Evolutionary conservation across 208 protist species (phyloP).

Genomic region (Endotrypanum monterogeii): DNA sequence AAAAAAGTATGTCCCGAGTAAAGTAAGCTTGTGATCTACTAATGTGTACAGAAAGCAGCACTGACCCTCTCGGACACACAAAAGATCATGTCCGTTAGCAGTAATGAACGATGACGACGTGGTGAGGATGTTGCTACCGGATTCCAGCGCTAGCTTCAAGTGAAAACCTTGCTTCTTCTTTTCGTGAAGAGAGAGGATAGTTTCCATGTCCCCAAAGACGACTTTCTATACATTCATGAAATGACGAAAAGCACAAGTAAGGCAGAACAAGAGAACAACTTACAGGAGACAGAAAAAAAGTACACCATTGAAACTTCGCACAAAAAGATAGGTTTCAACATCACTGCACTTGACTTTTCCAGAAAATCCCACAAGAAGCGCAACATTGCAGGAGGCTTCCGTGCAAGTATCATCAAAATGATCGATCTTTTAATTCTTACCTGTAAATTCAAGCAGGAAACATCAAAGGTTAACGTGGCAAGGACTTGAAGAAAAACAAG

Average conservation of each 20-base stretch:
- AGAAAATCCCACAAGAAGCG: no score
- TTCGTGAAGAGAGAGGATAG: slow-evolving; percentile 16
- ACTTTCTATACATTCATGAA: neutral
- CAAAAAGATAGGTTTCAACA: no score
- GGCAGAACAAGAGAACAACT: slow-evolving; percentile 7
- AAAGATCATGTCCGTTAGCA: slow-evolving; percentile 26
- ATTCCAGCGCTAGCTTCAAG: slow-evolving; percentile 13
- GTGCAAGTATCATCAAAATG: no score
- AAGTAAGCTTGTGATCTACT: slow-evolving; percentile 6
- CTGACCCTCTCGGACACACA: slow-evolving; percentile 26
- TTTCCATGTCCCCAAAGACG: slow-evolving; percentile 16
- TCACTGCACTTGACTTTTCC: no score
- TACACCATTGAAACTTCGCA: no score
- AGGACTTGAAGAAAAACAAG: no score
- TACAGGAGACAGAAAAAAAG: no score
- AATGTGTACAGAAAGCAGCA: slow-evolving; percentile 30
- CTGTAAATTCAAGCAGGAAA: no score
- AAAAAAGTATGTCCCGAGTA: slow-evolving; percentile 35
- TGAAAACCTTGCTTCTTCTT: slow-evolving; percentile 7
- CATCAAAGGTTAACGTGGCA: no score
- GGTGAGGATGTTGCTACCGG: slow-evolving; percentile 7
- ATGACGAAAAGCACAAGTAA: neutral
- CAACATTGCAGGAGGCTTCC: no score
- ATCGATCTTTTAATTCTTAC: no score
- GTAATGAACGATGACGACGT: slow-evolving; percentile 14